Evolutionary conservation across 2,329 filamentous ascomycete genomes (phyloP), one percentile per base, ranked within the genome.

Genomic region (Fusarium haematococcum): DNA sequence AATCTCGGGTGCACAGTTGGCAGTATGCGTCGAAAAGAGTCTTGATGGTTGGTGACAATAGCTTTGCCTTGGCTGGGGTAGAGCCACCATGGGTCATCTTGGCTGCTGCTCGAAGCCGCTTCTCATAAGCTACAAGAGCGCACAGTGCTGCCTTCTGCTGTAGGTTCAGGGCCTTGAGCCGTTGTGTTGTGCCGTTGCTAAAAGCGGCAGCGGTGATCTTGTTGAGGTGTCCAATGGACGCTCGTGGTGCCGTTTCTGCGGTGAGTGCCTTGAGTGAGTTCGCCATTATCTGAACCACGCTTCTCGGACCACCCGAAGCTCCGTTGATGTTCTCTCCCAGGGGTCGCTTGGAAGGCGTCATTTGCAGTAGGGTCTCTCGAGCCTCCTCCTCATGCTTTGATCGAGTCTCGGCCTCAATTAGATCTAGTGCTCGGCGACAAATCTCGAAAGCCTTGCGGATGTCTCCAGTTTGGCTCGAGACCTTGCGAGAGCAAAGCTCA

Each of bases 71-170:
- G 11, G 91, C 91, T 0, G 92, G 92, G 2, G 92, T 91, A 43
- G 78, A 78, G 35, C 83, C 76, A 37, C 79, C 77, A 23, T 73
- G 80, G 23, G 83, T 76, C 41, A 84, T 85, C 77, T 85, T 89
- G 66, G 86, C 84, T 63, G 68, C 78, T 9, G 85, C 85, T 58
- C 90, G 87, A 75, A 90, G 92, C 72, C 91, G 91, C 77, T 93
- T 94, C 81, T 98, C 95, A n/a, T 97, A 90, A 3, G 95, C 94
- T 43, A 96, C 89, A 16, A 99, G 87, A 0, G 96, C 91, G 84
- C 97, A 99, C 11, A 99, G 88, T 0, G 96, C 95, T 5, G 96
- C 97, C 82, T 98, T 98, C 83, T 99, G 97, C 81, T 99, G 97
- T 3, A 99, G 88, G 81, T 98, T 99, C 66, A 99, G 90, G 6